A percentile compares a stretch with the other conserved stretches of the same genome.
Evolutionary conservation across 352 stramenopile species (phyloP).

Genomic region (Phytophthora kernoviae): DNA sequence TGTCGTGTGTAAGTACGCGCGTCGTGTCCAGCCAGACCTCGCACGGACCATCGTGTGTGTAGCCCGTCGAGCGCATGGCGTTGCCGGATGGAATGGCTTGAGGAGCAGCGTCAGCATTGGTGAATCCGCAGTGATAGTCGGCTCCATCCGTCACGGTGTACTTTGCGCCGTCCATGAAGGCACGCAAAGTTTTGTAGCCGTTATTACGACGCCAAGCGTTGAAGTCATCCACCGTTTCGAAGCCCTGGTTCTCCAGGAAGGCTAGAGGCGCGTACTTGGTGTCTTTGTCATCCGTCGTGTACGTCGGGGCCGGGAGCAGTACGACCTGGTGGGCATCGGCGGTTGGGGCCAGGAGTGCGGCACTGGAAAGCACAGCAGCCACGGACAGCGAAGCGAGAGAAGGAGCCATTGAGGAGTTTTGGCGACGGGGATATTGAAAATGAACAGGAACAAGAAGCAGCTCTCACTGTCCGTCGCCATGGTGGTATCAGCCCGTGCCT

Average conservation of each 20-base stretch:
- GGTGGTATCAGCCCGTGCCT: slow-evolving; percentile 10
- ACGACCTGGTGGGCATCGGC: slow-evolving; percentile 47
- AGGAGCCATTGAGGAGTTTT: slow-evolving; percentile 17
- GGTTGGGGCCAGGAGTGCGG: slow-evolving; percentile 24
- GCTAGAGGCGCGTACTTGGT: slow-evolving; percentile 52
- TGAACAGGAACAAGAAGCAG: slow-evolving; percentile 5
- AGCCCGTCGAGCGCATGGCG: slow-evolving; percentile 46
- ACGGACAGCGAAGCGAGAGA: slow-evolving; percentile 33
- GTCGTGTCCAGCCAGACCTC: slow-evolving; percentile 54
- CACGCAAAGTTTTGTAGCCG: slow-evolving; percentile 51
- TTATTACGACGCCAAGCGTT: slow-evolving; percentile 43
- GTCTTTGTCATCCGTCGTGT: slow-evolving; percentile 36
- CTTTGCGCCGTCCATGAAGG: slow-evolving; percentile 47
- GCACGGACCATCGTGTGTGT: slow-evolving; percentile 56
- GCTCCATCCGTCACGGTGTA: slow-evolving; percentile 41
- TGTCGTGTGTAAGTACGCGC: slow-evolving; percentile 42
- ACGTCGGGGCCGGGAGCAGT: slow-evolving; percentile 46
- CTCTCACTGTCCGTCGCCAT: slow-evolving; percentile 12
- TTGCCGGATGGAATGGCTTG: slow-evolving; percentile 40
- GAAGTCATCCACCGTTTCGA: slow-evolving; percentile 48
- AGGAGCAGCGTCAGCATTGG: slow-evolving; percentile 16
- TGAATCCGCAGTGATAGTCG: slow-evolving; percentile 48
- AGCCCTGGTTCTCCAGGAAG: slow-evolving; percentile 58
- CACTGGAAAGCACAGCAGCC: slow-evolving; percentile 29
- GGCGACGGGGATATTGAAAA: slow-evolving; percentile 17